Base-by-base conservation (phyloP, 2,329 filamentous ascomycete genomes). In the Penicillium olsonii region DNA sequence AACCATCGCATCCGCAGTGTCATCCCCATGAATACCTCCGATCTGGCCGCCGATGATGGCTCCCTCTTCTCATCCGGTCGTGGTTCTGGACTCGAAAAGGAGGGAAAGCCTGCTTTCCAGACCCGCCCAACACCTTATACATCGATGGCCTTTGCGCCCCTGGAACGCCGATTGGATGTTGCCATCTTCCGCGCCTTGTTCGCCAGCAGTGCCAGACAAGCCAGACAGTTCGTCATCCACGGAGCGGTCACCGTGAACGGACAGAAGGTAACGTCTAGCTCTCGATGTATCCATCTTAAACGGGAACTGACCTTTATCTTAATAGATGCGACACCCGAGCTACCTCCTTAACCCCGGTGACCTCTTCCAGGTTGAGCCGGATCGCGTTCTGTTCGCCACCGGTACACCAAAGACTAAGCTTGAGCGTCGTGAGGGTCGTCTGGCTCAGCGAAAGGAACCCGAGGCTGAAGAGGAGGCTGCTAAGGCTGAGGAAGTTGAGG, bases 281-380 rank as follows among this genome's bases (percentile, higher is more conserved):
- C 37, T n/a, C 15, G 8, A 10, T 15, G 18, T 7, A 3, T 20
- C 9, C 5, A 2, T 17, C 11, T 19, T 47, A 15, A 3, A n/a
- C 37, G 5, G 3, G 10, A 43, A 34, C 46, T 56, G 10, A 54
- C 17, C 26, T 26, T 5, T 15, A 8, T 18, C 29, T 38, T 33
- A 34, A 12, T 60, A 96, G 92, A 96, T 97, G 88, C 80, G 82
- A 56, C 89, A 94, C 67, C 92, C 94, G 8, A 88, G 90, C 47
- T 99, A 99, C 71, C 85, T 91, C 57, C 82, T 99, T 33, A 99
- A 99, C 71, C 95, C 94, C 2, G 94, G 94, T 60, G 94, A 99
- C 70, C 90, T 99, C 84, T 99, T 99, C 79, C 90, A 95, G 69
- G 92, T 99, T 62, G 88, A 96, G 17, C 81, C 88, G 29, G 90